Evolutionary conservation across 2,329 filamentous ascomycete species (phyloP).

Genomic region (Cercospora nicotianae): DNA sequence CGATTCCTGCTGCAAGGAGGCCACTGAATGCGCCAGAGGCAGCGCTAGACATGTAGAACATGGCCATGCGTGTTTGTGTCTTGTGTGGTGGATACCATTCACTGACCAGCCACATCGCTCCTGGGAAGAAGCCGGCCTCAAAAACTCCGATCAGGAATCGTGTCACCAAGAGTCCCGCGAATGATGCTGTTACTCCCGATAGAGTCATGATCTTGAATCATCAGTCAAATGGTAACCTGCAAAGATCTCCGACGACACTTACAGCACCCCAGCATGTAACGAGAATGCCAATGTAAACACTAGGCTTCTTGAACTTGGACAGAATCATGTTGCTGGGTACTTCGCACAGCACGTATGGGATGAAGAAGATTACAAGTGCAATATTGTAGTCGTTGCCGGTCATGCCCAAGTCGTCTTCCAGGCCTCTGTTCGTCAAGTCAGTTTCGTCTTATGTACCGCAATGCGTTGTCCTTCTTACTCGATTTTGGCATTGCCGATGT

Average conservation of each 20-base stretch:
- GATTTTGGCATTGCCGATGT: constrained; percentile 56
- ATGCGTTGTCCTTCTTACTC: constrained; percentile 31
- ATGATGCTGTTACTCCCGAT: constrained; percentile 67
- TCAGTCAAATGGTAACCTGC: too few relatives aligned
- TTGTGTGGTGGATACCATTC: constrained; percentile 30
- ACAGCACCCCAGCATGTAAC: constrained; percentile 27
- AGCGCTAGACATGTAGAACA: constrained; percentile 27
- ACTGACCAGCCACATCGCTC: constrained; percentile 33
- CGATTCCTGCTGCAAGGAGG: constrained; percentile 29
- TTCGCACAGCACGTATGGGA: constrained; percentile 46
- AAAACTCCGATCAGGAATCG: constrained; percentile 76
- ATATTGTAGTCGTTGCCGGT: constrained; percentile 50
- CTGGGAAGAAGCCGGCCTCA: constrained; percentile 66
- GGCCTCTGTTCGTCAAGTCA: constrained; percentile 33
- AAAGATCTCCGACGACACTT: too few relatives aligned
- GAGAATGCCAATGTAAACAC: constrained; percentile 31
- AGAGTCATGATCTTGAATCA: constrained; percentile 20
- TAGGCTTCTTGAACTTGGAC: constrained; percentile 40
- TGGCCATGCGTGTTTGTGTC: constrained; percentile 26
- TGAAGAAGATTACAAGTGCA: constrained; percentile 56
- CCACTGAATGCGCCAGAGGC: constrained; percentile 31
- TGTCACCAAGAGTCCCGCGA: constrained; percentile 69
- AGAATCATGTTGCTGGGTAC: constrained; percentile 29
- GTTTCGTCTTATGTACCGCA: not conserved
- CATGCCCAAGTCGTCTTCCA: constrained; percentile 49